phyloP scores from a whole-genome alignment of 2,329 filamentous ascomycete species.

The Coniochaeta prunicola region DNA sequence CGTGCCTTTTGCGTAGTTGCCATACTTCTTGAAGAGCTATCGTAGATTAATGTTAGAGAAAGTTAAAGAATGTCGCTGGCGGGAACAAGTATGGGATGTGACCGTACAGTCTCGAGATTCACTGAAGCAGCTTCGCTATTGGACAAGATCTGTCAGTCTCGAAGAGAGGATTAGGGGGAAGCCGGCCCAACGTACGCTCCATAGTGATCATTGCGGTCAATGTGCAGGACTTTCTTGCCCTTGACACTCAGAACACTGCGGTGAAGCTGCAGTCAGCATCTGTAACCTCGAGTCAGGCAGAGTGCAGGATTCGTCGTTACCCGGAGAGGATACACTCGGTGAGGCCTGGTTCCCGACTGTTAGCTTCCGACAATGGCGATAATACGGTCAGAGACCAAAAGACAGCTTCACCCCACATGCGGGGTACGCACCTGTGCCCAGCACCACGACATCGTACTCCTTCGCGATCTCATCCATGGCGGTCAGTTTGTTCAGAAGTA shows the following conservation, averaged over 20 bases:
- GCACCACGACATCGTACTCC: conserved; percentile 97
- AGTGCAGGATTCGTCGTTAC: conserved; percentile 39
- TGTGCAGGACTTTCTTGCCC: conserved; percentile 98
- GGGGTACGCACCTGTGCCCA: conserved; percentile 77
- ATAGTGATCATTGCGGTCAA: conserved; percentile 97
- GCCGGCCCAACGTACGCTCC: conserved; percentile 64
- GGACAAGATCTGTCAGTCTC: conserved; percentile 11
- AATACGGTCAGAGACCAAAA: conserved; percentile 12
- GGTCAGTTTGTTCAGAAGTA: not conserved
- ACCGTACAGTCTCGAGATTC: conserved; percentile 82
- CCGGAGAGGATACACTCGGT: conserved; percentile 99
- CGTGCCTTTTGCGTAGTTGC: conserved; percentile 69
- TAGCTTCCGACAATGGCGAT: conserved; percentile 9
- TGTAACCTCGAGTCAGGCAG: not conserved
- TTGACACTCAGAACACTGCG: conserved; percentile 89
- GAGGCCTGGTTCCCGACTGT: conserved; percentile 55
- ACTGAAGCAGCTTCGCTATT: conserved; percentile 86
- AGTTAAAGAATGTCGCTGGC: conserved; percentile 5
- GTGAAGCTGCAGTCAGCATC: conserved; percentile 2
- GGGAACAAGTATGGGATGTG: conserved; percentile 2
- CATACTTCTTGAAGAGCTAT: conserved; percentile 94
- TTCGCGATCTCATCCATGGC: conserved; percentile 95
- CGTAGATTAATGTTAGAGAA: conserved; percentile 6
- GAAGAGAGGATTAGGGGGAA: conserved; percentile 8
- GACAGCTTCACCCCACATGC: conserved; percentile 13